phyloP scores from a whole-genome alignment of 2,329 filamentous ascomycete genomes.

The Botrytis deweyae region DNA sequence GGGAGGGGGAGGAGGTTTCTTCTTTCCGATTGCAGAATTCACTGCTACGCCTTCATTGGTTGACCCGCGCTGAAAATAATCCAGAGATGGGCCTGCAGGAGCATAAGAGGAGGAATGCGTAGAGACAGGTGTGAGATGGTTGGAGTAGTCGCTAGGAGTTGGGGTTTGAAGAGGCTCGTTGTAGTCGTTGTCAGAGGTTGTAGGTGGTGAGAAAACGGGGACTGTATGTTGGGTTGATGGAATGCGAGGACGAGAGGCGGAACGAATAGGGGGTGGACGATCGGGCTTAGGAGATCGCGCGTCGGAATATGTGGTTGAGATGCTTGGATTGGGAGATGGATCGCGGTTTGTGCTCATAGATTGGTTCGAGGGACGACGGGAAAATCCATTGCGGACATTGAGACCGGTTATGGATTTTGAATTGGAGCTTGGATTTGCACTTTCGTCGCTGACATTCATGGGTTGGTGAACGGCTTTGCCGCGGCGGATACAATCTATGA shows the following conservation, averaged over 20 bases:
- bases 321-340: slow-evolving; percentile 20
- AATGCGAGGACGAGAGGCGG: slow-evolving; percentile 16
- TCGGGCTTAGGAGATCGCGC: slow-evolving; percentile 21
- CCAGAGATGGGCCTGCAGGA: slow-evolving; percentile 32
- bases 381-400: slow-evolving; percentile 42
- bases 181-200: slow-evolving; percentile 28
- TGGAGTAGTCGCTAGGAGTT: slow-evolving; percentile 31
- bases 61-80: slow-evolving; percentile 39
- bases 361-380: slow-evolving; percentile 46
- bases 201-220: slow-evolving; percentile 43
- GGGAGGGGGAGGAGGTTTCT: slow-evolving; percentile 70
- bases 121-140: slow-evolving; percentile 33
- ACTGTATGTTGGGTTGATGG: slow-evolving; percentile 33
- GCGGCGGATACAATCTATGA: slow-evolving; percentile 60
- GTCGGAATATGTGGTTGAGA: slow-evolving; percentile 31
- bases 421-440: slow-evolving; percentile 19
- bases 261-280: slow-evolving; percentile 10
- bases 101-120: slow-evolving; percentile 34
- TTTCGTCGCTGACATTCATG: slow-evolving; percentile 42
- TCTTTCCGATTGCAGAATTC: slow-evolving; percentile 53
- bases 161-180: slow-evolving; percentile 20
- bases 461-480: slow-evolving; percentile 65
- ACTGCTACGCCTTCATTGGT: slow-evolving; percentile 42
- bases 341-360: slow-evolving; percentile 25
- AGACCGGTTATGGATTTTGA: slow-evolving; percentile 35